A percentile compares a stretch with the other conserved stretches of the same genome.
These are phyloP conservation scores for Paxillus rubicundulus DNA, from an alignment of 768 basidiomycete genomes.

Conservation along the genomic window DNA sequence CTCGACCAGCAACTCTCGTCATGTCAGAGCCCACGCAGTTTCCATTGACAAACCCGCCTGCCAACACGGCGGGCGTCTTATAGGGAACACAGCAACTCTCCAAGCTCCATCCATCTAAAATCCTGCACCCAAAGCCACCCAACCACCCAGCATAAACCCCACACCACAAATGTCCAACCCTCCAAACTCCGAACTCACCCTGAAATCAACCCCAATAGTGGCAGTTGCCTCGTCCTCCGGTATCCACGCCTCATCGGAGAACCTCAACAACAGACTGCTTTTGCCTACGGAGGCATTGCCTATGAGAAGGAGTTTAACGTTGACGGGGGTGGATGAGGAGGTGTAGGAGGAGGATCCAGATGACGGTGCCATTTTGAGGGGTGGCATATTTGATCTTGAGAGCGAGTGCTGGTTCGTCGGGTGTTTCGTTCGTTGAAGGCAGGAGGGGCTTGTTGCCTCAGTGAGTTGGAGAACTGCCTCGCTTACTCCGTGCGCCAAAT, in stretches of 20 bases:
- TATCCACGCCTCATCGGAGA: slow-evolving; percentile 95
- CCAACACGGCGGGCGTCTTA: no score
- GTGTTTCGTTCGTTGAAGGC: background rate
- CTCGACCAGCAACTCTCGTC: background rate
- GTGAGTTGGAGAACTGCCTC: slow-evolving; percentile 15
- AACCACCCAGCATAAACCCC: background rate
- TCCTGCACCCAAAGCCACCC: no score
- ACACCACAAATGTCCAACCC: background rate
- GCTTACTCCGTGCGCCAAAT: slow-evolving; percentile 14
- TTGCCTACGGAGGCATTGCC: slow-evolving; percentile 92
- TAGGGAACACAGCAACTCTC: no score
- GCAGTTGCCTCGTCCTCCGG: slow-evolving; percentile 87
- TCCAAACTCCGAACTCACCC: slow-evolving; percentile 48
- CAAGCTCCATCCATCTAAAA: no score
- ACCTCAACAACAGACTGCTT: slow-evolving; percentile 87
- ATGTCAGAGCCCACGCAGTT: no score
- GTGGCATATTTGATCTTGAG: slow-evolving; percentile 11
- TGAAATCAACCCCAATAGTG: slow-evolving; percentile 83
- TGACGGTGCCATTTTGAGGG: slow-evolving; percentile 22
- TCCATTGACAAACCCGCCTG: no score
- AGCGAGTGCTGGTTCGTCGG: no score
- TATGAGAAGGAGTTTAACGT: slow-evolving; percentile 81
- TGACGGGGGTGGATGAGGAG: slow-evolving; percentile 40
- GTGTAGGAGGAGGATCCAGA: slow-evolving; percentile 21
- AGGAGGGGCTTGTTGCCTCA: background rate